Conservation (phyloP, 2,329 filamentous ascomycete species). For the Thelonectria blattea region DNA sequence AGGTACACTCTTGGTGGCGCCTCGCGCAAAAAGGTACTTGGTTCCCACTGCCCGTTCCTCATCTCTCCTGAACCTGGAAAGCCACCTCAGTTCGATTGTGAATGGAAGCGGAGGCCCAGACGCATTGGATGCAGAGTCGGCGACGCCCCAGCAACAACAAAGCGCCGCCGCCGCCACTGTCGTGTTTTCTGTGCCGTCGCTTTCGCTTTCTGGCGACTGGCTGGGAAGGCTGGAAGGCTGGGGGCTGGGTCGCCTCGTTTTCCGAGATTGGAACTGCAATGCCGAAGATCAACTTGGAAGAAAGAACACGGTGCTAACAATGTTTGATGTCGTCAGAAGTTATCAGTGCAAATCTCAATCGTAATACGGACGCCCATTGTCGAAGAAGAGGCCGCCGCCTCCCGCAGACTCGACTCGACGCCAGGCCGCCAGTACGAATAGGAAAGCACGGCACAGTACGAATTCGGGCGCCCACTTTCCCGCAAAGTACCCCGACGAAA, state of each 20-base stretch:
- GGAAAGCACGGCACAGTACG: slow-evolving; percentile 29
- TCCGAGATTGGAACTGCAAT: neutral
- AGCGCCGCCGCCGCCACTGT: neutral
- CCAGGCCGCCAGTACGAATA: neutral
- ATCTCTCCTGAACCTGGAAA: slow-evolving; percentile 3
- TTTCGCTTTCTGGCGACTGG: neutral
- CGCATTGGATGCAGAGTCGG: neutral
- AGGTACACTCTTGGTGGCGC: slow-evolving; percentile 26
- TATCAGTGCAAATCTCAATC: slow-evolving; percentile 17
- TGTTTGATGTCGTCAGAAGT: slow-evolving; percentile 10
- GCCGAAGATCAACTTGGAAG: slow-evolving; percentile 3
- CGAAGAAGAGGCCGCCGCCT: neutral
- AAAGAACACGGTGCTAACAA: slow-evolving; percentile 8
- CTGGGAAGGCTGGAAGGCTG: neutral
- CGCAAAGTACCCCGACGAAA: slow-evolving; percentile 7
- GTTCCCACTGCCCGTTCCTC: neutral
- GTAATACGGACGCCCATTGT: neutral
- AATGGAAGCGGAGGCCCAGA: neutral
- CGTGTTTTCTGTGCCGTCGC: neutral
- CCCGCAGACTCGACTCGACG: too few species aligned
- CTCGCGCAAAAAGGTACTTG: slow-evolving; percentile 31
- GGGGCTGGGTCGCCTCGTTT: neutral
- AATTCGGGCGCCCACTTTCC: slow-evolving; percentile 8
- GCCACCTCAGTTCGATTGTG: neutral
- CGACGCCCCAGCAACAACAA: slow-evolving; percentile 15